Base-by-base conservation (phyloP, 2,329 filamentous ascomycete genomes). In the Trichophyton schoenleinii region DNA sequence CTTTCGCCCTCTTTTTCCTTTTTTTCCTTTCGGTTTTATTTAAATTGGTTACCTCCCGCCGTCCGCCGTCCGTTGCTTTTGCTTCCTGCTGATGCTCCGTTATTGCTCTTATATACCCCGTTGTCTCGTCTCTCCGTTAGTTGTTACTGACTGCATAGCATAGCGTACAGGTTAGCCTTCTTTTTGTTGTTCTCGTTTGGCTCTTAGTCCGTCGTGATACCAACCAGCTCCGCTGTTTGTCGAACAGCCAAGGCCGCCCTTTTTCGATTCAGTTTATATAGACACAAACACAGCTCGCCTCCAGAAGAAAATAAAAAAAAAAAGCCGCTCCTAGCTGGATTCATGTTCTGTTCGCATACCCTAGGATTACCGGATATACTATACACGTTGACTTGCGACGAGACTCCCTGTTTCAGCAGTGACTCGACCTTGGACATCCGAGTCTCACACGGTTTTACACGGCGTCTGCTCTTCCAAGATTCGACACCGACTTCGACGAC, bases 401-500 rank as follows among this genome's bases (percentile, higher is more conserved):
- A 53, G n/a, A 53, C 28, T n/a, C 9, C 28, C n/a, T 58, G 55
- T 41, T 58, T 58, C 34, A 58, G 25, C 34, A 7, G 34, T 38
- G 34, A 38, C 34, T 38, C 34, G 34, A 38, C 55, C 55, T 25
- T 41, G 52, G n/a, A 34, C 36, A n/a, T 9, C 20, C 36, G 20
- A 57, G 20, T 41, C 13, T 28, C 18, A 18, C 15, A 20, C 52
- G 8, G 22, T 53, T 36, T 42, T 28, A 11, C 20, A 36, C 57
- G 36, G 55, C 48, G 55, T 36, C 41, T 57, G 52, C 55, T 61
- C 48, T 63, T 61, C 61, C 64, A 63, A 15, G 22, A 53, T 7
- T 62, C 63, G 63, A 63, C 61, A 60, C 63, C 38, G 58, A 65
- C 49, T 13, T 34, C 22, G 11, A 13, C 28, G 25, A 22, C 22